Evolutionary conservation across 305 asterid genomes (phyloP), one percentile per base, ranked within the genome.

Genomic region (Solanum hybrid): DNA sequence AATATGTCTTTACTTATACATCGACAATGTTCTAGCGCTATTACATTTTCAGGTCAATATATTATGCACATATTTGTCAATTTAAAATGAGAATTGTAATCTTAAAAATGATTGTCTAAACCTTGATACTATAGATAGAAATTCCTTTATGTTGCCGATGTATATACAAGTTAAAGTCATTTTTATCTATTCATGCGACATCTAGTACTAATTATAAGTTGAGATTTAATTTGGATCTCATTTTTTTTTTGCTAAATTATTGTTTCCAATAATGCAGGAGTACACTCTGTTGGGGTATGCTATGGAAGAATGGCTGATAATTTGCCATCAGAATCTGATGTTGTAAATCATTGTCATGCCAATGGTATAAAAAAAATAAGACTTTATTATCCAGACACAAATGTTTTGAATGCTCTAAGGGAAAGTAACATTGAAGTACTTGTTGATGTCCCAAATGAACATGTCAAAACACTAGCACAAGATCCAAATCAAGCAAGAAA

Each of bases 291-390:
- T n/a, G 88, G 88, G 29, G 88, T 89, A n/a, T 89, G 88, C 10
- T 32, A 89, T 29, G 90, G 90, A 68, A 34, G 17, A 68, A 5
- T 0, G 10, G 90, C 80, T 68, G 10, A 68, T 38, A 36, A 81
- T 61, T 89, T 89, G 45, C 90, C 90, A 26, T 65, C 88, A 13
- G 81, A 34, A 3, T 15, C 7, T n/a, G 90, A 89, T n/a, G 87
- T 72, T 27, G 76, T 89, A 41, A 65, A 65, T 12, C 90, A 68
- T 75, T 89, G 31, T 36, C 75, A 81, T 11, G 26, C 36, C 7
- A 89, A 89, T 26, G 88, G 73, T 36, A 89, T 81, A 4, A 32
- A 34, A 20, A 83, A 38, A 65, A 38, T 89, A 27, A 36, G 90
- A 89, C 5, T 89, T 4, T 81, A 89, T 22, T 24, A 41, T 14